phyloP scores from a whole-genome alignment of 1,139 yeast genomes.

The Suhomyces bokatorum region DNA sequence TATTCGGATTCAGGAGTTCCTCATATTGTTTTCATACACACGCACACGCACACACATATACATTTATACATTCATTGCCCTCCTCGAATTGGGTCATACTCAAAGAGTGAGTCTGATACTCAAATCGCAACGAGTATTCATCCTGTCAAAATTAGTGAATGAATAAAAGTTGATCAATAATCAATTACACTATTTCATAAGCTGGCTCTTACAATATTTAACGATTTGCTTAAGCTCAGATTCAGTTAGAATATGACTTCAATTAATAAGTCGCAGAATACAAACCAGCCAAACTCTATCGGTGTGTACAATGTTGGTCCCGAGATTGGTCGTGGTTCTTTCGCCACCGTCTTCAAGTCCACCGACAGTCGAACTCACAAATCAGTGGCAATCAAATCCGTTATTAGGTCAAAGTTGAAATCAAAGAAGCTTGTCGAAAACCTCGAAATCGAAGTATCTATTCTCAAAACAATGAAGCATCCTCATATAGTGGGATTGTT shows the following conservation, averaged over 20 bases:
- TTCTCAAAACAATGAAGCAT: conserved; percentile 81
- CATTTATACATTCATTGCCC: no score
- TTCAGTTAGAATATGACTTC: conserved; percentile 2
- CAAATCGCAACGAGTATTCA: no score
- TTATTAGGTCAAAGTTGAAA: conserved; percentile 76
- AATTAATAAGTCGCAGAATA: neutral
- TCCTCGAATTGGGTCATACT: no score
- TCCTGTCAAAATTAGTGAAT: no score
- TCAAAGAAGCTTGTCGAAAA: conserved; percentile 86
- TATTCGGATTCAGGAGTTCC: no score
- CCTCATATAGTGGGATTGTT: conserved; percentile 88
- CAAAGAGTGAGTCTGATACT: no score
- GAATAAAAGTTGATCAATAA: no score
- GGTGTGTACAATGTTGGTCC: conserved; percentile 58
- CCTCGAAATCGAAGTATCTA: conserved; percentile 85
- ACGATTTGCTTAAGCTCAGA: no score
- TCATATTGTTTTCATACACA: no score
- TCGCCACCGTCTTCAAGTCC: conserved; percentile 81
- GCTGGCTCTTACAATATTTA: no score
- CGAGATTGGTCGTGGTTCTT: conserved; percentile 92
- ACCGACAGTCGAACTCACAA: conserved; percentile 45
- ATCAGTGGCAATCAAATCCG: conserved; percentile 86
- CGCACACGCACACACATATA: no score
- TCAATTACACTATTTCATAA: no score
- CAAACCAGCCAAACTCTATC: conserved; percentile 20